phyloP scores from a whole-genome alignment of 257 asterid genomes.

The Rubia yunnanensis region DNA sequence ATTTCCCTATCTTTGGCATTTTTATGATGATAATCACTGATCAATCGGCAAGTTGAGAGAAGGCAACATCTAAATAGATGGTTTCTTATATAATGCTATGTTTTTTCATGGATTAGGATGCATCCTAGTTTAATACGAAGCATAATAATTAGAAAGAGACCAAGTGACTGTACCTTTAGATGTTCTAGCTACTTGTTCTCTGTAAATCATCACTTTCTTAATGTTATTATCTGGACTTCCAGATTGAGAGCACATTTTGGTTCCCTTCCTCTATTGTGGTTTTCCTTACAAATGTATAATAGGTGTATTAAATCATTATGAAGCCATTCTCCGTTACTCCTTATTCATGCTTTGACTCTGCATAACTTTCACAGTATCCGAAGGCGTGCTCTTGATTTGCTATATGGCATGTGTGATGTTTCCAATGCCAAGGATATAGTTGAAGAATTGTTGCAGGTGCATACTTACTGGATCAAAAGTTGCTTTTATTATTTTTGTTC shows the following conservation, averaged over 20 bases:
- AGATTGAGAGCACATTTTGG: neutral
- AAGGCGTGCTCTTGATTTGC: slow-evolving; percentile 93
- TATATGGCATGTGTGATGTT: slow-evolving; percentile 97
- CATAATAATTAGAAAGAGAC: neutral
- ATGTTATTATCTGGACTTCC: neutral
- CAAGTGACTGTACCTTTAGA: neutral
- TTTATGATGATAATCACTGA: neutral
- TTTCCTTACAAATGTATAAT: neutral
- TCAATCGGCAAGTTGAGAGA: neutral
- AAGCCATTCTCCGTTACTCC: slow-evolving; percentile 1
- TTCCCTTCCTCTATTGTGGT: neutral
- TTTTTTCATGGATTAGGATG: neutral
- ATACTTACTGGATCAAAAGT: slow-evolving; percentile 7
- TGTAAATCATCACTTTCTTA: slow-evolving; percentile 1
- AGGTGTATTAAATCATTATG: neutral
- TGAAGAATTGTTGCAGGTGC: slow-evolving; percentile 89
- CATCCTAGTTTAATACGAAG: neutral
- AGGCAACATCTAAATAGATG: neutral
- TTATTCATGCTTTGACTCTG: neutral
- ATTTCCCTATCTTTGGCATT: neutral
- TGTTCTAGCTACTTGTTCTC: neutral
- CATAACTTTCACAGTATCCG: slow-evolving; percentile 49
- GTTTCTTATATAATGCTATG: neutral
- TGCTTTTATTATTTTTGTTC: neutral
- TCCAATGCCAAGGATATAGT: slow-evolving; percentile 97